These are phyloP conservation scores for Trapa bicornis DNA, from an alignment of 345 rosid species.

Conservation along the genomic window DNA sequence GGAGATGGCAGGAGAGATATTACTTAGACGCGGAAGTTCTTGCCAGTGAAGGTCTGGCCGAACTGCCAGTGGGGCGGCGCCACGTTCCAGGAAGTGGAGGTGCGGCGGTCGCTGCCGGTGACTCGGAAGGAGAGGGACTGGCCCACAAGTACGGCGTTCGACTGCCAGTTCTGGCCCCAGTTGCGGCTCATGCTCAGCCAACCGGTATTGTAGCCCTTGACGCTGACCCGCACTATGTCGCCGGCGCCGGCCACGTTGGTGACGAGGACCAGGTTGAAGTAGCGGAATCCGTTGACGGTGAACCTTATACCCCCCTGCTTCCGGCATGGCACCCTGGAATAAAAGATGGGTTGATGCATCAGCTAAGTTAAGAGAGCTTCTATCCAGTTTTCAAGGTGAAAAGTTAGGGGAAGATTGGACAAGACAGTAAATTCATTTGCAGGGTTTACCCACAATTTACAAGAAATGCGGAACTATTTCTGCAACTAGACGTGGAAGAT, in stretches of 20 bases:
- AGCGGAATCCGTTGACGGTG: no score
- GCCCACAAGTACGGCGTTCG: constrained; percentile 34
- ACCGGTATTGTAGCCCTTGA: constrained; percentile 60
- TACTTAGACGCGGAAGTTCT: constrained; percentile 62
- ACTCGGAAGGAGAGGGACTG: constrained; percentile 88
- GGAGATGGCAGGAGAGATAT: no score
- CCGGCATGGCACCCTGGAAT: no score
- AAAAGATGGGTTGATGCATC: no score
- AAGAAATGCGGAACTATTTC: neutral
- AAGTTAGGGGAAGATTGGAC: neutral
- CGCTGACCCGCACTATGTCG: constrained; percentile 28
- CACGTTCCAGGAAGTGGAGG: constrained; percentile 63
- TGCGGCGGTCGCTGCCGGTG: constrained; percentile 61
- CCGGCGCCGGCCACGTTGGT: no score
- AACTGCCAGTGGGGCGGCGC: constrained; percentile 82
- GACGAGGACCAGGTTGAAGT: no score
- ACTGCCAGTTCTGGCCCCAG: constrained; percentile 69
- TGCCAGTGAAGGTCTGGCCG: constrained; percentile 87
- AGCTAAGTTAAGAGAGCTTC: neutral
- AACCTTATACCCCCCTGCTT: no score
- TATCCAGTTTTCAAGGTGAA: neutral
- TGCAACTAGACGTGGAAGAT: no score
- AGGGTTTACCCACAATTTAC: neutral
- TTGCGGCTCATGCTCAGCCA: constrained; percentile 90
- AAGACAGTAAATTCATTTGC: neutral